Evolutionary conservation across 2,329 filamentous ascomycete genomes (phyloP).

Genomic region (Hyphodiscus sp.): DNA sequence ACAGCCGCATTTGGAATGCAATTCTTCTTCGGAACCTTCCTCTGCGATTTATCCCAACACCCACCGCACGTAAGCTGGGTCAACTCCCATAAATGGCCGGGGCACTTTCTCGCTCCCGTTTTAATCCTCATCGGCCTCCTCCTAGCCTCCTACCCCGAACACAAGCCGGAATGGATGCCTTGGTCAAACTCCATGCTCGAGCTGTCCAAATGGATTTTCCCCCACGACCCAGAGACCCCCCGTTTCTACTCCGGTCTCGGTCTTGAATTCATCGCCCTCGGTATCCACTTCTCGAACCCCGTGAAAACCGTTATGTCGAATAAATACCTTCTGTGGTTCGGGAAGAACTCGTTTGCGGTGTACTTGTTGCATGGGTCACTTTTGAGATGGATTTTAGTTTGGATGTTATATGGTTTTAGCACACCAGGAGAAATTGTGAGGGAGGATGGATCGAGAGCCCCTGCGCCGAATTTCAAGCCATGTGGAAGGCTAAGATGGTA

Average conservation of each 20-base stretch:
- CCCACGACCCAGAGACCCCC: slow-evolving; percentile 40
- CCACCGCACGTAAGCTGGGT: slow-evolving; percentile 42
- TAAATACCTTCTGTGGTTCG: slow-evolving; percentile 53
- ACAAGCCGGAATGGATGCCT: slow-evolving; percentile 43
- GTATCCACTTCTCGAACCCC: slow-evolving; percentile 45
- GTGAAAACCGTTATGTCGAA: slow-evolving; percentile 48
- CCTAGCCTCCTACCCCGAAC: slow-evolving; percentile 54
- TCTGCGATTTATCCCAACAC: slow-evolving; percentile 52
- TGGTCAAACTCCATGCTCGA: slow-evolving; percentile 45
- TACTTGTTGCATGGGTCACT: slow-evolving; percentile 58
- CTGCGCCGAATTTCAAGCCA: slow-evolving; percentile 31
- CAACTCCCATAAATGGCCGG: slow-evolving; percentile 35
- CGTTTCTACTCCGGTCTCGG: slow-evolving; percentile 45
- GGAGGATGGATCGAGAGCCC: slow-evolving; percentile 31
- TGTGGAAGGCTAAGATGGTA: slow-evolving; percentile 34
- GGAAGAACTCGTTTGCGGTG: slow-evolving; percentile 57
- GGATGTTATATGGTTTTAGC: slow-evolving; percentile 48
- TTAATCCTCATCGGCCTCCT: slow-evolving; percentile 47
- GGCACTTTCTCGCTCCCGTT: slow-evolving; percentile 39
- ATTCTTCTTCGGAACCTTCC: slow-evolving; percentile 55
- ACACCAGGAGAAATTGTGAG: slow-evolving; percentile 26
- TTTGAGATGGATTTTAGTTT: slow-evolving; percentile 51
- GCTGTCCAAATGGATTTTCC: slow-evolving; percentile 39
- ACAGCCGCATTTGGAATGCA: slow-evolving; percentile 47
- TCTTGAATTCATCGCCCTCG: slow-evolving; percentile 42